These are phyloP conservation scores for Psilocybe azurescens DNA, from an alignment of 768 basidiomycete species.

Conservation along the genomic window DNA sequence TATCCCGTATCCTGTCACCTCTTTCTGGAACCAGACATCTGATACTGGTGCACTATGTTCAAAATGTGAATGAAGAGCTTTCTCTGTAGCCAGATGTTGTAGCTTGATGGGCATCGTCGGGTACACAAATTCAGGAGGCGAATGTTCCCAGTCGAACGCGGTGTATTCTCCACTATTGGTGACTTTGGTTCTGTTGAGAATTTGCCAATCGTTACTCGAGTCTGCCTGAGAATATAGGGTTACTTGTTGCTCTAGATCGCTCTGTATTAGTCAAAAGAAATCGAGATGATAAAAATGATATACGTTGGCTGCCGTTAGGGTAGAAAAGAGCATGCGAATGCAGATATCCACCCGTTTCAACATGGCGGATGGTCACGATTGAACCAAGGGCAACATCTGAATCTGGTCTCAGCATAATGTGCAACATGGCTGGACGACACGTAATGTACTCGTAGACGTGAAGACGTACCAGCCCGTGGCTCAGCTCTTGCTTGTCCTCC, in stretches of 20 bases:
- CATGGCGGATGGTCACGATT: constrained; percentile 80
- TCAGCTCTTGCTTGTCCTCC: too few species aligned
- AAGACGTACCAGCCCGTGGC: too few species aligned
- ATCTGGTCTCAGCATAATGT: too few species aligned
- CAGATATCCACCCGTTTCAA: constrained; percentile 96
- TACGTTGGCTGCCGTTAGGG: constrained; percentile 90
- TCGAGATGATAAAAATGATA: constrained; percentile 4
- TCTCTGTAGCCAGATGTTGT: constrained; percentile 79
- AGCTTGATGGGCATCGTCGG: constrained; percentile 78
- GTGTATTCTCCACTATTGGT: constrained; percentile 34
- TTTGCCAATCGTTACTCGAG: constrained; percentile 89
- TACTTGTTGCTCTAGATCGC: constrained; percentile 87
- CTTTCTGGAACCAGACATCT: constrained; percentile 99
- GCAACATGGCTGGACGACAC: too few species aligned
- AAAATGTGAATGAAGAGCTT: constrained; percentile 87
- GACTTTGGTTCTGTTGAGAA: constrained; percentile 70
- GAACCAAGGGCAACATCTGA: constrained; percentile 89
- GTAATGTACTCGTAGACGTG: too few species aligned
- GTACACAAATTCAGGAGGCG: constrained; percentile 66
- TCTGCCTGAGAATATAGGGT: constrained; percentile 99
- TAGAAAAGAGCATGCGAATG: constrained; percentile 94
- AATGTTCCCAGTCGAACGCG: constrained; percentile 47
- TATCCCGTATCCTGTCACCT: constrained; percentile 94
- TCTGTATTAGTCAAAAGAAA: neutral
- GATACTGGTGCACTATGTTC: constrained; percentile 93